These are phyloP conservation scores for Metschnikowia gelsemii DNA, from an alignment of 805 yeast species.

Conservation along the genomic window DNA sequence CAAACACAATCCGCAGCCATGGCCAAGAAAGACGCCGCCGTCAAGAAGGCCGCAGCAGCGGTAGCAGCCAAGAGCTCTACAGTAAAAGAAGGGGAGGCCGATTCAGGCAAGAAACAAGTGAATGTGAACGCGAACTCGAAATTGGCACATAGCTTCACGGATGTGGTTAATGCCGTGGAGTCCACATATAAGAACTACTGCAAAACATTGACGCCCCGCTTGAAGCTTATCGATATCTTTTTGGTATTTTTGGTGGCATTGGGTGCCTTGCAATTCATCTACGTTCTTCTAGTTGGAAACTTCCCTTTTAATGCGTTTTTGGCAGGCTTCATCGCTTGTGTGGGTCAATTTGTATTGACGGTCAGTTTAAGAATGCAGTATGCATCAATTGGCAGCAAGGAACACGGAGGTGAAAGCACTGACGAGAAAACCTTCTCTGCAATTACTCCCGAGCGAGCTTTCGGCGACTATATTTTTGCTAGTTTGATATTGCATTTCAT, in stretches of 20 bases:
- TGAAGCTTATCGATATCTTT: constrained; percentile 74
- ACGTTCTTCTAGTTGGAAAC: constrained; percentile 74
- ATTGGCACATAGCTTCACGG: constrained; percentile 21
- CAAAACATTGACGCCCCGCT: constrained; percentile 41
- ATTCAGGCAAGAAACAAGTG: constrained; percentile 9
- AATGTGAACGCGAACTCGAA: constrained; percentile 13
- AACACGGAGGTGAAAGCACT: background rate
- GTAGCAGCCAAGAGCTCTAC: constrained; percentile 16
- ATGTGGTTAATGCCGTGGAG: constrained; percentile 30
- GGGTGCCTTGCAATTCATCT: constrained; percentile 77
- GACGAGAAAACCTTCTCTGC: constrained; percentile 10
- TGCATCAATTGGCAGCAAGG: constrained; percentile 18
- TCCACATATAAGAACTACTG: constrained; percentile 38
- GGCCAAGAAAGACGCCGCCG: constrained; percentile 32
- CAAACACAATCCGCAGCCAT: constrained; percentile 17
- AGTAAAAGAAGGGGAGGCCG: constrained; percentile 2
- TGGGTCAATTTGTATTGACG: constrained; percentile 92
- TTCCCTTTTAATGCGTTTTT: constrained; percentile 97
- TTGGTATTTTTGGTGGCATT: constrained; percentile 68
- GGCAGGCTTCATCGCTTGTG: constrained; percentile 88
- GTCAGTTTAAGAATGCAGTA: constrained; percentile 78
- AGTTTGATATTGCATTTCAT: constrained; percentile 86
- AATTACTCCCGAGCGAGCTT: constrained; percentile 53
- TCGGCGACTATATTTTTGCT: constrained; percentile 87
- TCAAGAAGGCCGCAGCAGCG: constrained; percentile 21